Percentiles rank a stretch among this genome's conserved stretches.
Evolutionary conservation across 345 rosid genomes (phyloP).

Genomic region (Eucalyptus sideroxylon): DNA sequence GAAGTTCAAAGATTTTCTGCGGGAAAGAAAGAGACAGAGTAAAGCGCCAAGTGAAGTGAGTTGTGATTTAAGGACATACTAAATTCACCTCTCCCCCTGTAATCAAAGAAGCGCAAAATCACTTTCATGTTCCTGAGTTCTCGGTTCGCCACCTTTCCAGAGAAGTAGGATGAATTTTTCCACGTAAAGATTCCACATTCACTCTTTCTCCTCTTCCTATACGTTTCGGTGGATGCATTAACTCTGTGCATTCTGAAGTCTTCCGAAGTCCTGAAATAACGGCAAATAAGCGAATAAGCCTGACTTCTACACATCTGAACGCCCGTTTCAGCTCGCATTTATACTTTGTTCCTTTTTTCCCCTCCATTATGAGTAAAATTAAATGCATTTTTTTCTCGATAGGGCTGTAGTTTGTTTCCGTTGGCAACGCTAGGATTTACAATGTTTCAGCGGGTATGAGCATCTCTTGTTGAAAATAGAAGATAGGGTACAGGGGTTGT

Average conservation of each 20-base stretch:
- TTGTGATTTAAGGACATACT: neutral
- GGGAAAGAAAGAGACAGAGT: neutral
- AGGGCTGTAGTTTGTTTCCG: neutral
- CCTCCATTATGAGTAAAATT: neutral
- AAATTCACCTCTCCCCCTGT: neutral
- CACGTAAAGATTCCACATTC: neutral
- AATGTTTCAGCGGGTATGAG: neutral
- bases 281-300: slow-evolving; percentile 65
- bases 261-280: neutral
- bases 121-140: neutral
- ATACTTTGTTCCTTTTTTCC: neutral
- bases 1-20: neutral
- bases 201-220: neutral
- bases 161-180: neutral
- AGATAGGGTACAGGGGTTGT: neutral
- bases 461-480: neutral
- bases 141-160: neutral
- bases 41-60: neutral
- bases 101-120: neutral
- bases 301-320: slow-evolving; percentile 79
- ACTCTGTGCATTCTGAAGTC: neutral
- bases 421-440: neutral
- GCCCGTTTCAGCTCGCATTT: slow-evolving; percentile 70
- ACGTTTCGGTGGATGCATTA: neutral
- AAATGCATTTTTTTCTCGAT: neutral